phyloP scores from a whole-genome alignment of 768 basidiomycete genomes.

The Hygrocybe punicea region DNA sequence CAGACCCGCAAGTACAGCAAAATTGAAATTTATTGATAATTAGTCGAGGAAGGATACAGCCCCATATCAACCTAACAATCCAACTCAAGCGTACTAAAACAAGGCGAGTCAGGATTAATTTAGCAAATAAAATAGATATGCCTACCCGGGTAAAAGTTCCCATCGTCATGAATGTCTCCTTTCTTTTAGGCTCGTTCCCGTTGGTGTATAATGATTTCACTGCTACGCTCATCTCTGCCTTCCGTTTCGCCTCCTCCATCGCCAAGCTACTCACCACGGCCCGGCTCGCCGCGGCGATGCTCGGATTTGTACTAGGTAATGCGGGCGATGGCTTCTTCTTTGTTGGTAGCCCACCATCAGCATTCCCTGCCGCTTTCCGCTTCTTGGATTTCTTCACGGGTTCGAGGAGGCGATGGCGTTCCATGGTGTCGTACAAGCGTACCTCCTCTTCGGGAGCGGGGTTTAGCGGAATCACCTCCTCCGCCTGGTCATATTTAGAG shows the following conservation, averaged over 20 bases:
- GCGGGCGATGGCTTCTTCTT: slow-evolving; percentile 46
- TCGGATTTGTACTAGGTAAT: slow-evolving; percentile 48
- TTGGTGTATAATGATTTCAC: slow-evolving; percentile 78
- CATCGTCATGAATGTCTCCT: slow-evolving; percentile 90
- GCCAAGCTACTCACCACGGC: slow-evolving; percentile 71
- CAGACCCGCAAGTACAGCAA: no score
- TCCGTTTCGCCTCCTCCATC: slow-evolving; percentile 79
- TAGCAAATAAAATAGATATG: slow-evolving; percentile 11
- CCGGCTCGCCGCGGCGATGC: slow-evolving; percentile 54
- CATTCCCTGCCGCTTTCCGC: slow-evolving; percentile 44
- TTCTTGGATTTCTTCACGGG: slow-evolving; percentile 61
- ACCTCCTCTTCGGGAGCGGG: slow-evolving; percentile 65
- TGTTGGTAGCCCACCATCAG: slow-evolving; percentile 37
- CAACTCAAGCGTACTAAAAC: slow-evolving; percentile 9
- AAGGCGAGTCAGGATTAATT: not conserved
- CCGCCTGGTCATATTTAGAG: slow-evolving; percentile 55
- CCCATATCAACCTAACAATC: no score
- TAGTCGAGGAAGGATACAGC: no score
- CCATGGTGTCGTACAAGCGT: slow-evolving; percentile 54
- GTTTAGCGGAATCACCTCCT: slow-evolving; percentile 64
- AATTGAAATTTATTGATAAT: no score
- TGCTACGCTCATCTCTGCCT: slow-evolving; percentile 79
- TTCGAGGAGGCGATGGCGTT: slow-evolving; percentile 53
- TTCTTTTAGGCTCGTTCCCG: slow-evolving; percentile 49
- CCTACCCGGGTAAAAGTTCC: slow-evolving; percentile 88